Evolutionary conservation across 106 monocot genomes (phyloP), one percentile per base, ranked within the genome.

Genomic region (Chionographis japonica): DNA sequence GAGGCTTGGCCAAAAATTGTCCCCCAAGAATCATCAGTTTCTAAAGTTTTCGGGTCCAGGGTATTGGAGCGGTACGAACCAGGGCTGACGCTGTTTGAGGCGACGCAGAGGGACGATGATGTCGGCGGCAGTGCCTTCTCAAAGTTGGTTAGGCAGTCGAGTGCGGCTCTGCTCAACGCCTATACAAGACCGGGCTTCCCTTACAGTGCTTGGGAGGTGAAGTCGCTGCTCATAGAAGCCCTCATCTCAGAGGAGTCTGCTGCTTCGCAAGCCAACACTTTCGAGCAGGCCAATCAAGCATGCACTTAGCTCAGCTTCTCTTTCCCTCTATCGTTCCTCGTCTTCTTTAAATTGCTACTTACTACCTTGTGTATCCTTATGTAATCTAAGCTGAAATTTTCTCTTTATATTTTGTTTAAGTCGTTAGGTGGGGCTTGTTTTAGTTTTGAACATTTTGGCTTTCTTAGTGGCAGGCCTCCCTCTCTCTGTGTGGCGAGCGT

Each of bases 171-270:
- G 11, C 84, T 95, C 13, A 95, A 95, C 61, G 72, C 95, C 27
- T 97, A 97, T 50, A 38, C 89, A 18, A 89, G 92, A 58, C 68
- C 70, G 0, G 86, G 76, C 2, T 97, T 84, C 51, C 77, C 86
- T 6, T 86, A 68, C 61, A 72, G 73, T 68, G 69, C 92, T 49
- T 97, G 95, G 95, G 92, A 97, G 80, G 86, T 97, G 8, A 97
- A 97, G 80, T 74, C 70, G 4, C 58, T 91, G 20, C 70, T 97
- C 36, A 37, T 92, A 4, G 86, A 92, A 66, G 88, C 89, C 3
- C 75, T 97, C 12, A 74, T 97, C 10, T 92, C 95, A 0, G 84
- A 89, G 74, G 74, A 77, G 11, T 84, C 86, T 27, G 88, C 95
- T 12, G 78, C 61, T 12, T 58, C 73, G 6, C 91, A 91, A 61